Evolutionary conservation across 306 rosid species (phyloP).

Genomic region (Mimosa bimucronata): DNA sequence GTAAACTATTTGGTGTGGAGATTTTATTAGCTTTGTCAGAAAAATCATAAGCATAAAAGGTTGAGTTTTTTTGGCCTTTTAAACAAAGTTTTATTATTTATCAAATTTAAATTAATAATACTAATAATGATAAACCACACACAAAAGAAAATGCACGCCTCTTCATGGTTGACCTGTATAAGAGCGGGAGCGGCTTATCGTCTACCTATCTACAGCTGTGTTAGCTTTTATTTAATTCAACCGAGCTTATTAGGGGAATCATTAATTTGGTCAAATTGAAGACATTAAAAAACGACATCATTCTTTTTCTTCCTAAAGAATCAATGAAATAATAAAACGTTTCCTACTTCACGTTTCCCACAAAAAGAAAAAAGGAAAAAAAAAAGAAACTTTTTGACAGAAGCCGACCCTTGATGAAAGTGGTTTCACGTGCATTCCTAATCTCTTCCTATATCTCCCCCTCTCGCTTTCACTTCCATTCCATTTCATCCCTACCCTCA

Average conservation of each 20-base stretch:
- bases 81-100: no score
- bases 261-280: conserved; percentile 10
- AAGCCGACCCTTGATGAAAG: neutral
- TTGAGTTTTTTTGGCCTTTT: no score
- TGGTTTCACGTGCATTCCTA: conserved; percentile 36
- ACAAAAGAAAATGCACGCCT: neutral
- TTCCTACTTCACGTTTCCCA: neutral
- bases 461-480: neutral
- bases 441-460: neutral
- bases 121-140: neutral
- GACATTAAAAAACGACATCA: neutral
- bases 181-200: no score
- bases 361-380: neutral
- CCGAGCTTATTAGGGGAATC: neutral
- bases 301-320: neutral
- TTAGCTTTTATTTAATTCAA: neutral
- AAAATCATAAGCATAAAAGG: no score
- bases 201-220: neutral
- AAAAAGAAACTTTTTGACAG: neutral
- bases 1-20: no score
- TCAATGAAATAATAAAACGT: neutral
- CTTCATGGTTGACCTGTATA: neutral
- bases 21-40: no score
- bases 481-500: neutral
- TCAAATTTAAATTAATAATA: neutral